phyloP scores from a whole-genome alignment of 768 basidiomycete species.

The Termitomyces sp. region DNA sequence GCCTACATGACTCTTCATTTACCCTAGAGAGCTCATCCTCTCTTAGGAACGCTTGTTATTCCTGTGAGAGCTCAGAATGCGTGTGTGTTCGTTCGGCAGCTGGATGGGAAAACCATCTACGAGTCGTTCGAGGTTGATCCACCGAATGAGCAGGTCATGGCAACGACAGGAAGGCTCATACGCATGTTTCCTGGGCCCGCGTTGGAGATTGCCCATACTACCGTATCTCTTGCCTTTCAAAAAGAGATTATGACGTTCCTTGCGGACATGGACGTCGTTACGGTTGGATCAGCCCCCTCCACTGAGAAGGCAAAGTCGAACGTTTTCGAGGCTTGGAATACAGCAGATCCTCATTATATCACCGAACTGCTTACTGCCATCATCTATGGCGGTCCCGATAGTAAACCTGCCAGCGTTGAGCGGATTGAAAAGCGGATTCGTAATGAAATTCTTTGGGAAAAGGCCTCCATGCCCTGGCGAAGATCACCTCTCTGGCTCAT shows the following conservation, averaged over 20 bases:
- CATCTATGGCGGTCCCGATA: neutral
- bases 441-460: neutral
- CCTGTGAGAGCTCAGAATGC: constrained; percentile 1
- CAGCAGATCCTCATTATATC: neutral
- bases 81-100: neutral
- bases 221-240: neutral
- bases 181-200: neutral
- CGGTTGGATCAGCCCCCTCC: neutral
- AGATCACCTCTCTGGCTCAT: neutral
- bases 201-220: neutral
- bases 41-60: neutral
- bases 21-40: too few species aligned
- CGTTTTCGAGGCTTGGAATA: neutral
- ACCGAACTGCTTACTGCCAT: neutral
- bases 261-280: constrained; percentile 1
- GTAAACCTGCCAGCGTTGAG: neutral
- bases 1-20: neutral
- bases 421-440: neutral
- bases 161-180: neutral
- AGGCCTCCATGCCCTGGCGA: neutral
- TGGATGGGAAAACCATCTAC: neutral
- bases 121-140: constrained; percentile 1
- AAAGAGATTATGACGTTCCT: neutral
- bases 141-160: neutral
- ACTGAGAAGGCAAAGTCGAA: neutral